phyloP scores from a whole-genome alignment of 495 filamentous ascomycete genomes.

The Aspergillus indologenus region DNA sequence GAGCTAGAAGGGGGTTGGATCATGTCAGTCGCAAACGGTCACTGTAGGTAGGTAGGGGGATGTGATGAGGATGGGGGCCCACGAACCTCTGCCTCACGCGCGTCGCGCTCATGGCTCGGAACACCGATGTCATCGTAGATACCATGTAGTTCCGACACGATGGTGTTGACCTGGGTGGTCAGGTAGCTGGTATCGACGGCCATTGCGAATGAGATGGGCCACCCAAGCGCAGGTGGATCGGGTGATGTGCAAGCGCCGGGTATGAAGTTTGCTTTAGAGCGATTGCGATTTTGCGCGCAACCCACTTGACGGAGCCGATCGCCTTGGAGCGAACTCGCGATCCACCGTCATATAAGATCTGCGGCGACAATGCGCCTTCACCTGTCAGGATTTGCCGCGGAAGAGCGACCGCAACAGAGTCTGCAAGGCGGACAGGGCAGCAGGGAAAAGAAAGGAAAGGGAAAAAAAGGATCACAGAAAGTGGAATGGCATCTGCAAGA shows the following conservation, averaged over 20 bases:
- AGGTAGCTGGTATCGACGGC: slow-evolving; percentile 86
- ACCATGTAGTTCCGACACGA: slow-evolving; percentile 84
- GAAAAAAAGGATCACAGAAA: slow-evolving; percentile 11
- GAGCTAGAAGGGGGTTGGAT: slow-evolving; percentile 48
- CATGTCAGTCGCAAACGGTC: slow-evolving; percentile 5
- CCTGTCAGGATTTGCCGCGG: slow-evolving; percentile 20
- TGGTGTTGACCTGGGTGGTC: slow-evolving; percentile 88
- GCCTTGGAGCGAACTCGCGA: slow-evolving; percentile 20
- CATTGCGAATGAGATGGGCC: slow-evolving; percentile 47
- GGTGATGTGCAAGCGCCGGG: slow-evolving; percentile 1
- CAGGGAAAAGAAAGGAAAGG: no score
- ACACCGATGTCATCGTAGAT: slow-evolving; percentile 97
- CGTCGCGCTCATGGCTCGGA: slow-evolving; percentile 81
- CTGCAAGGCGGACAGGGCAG: background rate
- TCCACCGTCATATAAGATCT: slow-evolving; percentile 16
- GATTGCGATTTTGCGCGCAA: background rate
- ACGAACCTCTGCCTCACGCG: slow-evolving; percentile 78
- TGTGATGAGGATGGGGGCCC: no score
- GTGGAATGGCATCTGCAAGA: slow-evolving; percentile 21
- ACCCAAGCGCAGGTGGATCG: slow-evolving; percentile 25
- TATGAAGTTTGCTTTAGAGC: background rate
- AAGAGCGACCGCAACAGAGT: slow-evolving; percentile 11
- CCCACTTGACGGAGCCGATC: slow-evolving; percentile 20
- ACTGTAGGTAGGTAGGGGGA: slow-evolving; percentile 5
- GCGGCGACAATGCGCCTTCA: slow-evolving; percentile 21